These are phyloP conservation scores for Leccinum ponderosum DNA, from an alignment of 1,284 basidiomycete species.

Conservation along the genomic window DNA sequence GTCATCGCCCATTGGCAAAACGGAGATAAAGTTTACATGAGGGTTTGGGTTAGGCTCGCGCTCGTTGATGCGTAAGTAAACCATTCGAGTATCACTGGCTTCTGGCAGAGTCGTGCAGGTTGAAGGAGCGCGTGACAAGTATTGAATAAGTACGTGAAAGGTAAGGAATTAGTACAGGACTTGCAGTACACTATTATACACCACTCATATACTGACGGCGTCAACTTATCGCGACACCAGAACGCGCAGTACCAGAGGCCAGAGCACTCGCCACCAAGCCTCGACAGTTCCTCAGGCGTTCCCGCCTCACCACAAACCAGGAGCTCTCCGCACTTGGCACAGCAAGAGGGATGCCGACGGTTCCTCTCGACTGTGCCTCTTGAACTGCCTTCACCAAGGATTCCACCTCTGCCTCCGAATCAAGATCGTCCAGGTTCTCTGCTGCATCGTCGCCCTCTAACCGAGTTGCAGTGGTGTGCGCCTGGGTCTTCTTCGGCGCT, in stretches of 20 bases:
- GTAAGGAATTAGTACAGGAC: neutral
- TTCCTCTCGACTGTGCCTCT: constrained; percentile 53
- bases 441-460: constrained; percentile 57
- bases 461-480: constrained; percentile 44
- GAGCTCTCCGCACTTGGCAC: constrained; percentile 49
- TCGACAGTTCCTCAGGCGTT: constrained; percentile 66
- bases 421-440: constrained; percentile 77
- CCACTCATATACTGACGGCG: too few species aligned
- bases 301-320: constrained; percentile 77
- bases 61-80: constrained; percentile 70
- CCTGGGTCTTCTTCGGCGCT: constrained; percentile 49
- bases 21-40: constrained; percentile 71
- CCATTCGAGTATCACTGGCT: constrained; percentile 46
- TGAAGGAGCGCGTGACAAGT: constrained; percentile 8
- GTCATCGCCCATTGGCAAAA: constrained; percentile 46
- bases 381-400: constrained; percentile 55
- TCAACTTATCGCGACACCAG: constrained; percentile 26
- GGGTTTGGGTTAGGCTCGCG: constrained; percentile 71
- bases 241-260: constrained; percentile 23
- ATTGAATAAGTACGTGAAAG: neutral
- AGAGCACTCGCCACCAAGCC: constrained; percentile 65
- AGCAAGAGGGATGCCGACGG: constrained; percentile 50
- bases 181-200: neutral
- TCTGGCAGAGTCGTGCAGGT: neutral
- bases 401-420: constrained; percentile 74